Percentiles rank a stretch among this genome's conserved stretches.
Evolutionary conservation across 163 green algal species (phyloP).

Genomic region (Coccomyxa subellipsoidea): DNA sequence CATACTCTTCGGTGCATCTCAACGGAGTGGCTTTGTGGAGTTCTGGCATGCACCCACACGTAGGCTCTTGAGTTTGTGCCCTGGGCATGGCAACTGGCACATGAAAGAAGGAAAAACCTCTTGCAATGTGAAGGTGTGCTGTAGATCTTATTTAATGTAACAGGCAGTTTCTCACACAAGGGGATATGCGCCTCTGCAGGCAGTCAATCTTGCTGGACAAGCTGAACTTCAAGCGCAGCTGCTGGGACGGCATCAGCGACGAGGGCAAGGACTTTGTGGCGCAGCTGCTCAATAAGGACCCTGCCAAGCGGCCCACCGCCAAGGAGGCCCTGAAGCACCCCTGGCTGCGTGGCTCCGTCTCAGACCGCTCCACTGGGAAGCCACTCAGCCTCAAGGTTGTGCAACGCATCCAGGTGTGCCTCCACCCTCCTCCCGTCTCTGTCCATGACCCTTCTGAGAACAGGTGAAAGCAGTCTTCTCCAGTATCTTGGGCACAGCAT

Average conservation of each 20-base stretch:
- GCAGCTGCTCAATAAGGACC: constrained; percentile 75
- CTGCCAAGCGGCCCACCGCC: constrained; percentile 57
- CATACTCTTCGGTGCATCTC: too few relatives aligned
- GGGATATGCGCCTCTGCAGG: too few relatives aligned
- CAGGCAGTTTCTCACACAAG: too few relatives aligned
- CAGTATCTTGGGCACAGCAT: not conserved
- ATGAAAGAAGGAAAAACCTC: too few relatives aligned
- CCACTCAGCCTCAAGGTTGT: constrained; percentile 54
- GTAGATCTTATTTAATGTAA: too few relatives aligned
- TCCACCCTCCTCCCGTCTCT: not conserved
- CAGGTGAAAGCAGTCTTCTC: not conserved
- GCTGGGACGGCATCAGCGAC: constrained; percentile 70
- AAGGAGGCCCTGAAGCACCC: constrained; percentile 70
- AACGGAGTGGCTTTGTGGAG: too few relatives aligned
- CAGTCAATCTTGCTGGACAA: constrained; percentile 77
- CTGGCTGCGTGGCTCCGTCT: constrained; percentile 57
- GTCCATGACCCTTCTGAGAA: not conserved
- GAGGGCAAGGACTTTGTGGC: constrained; percentile 80
- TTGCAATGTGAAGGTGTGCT: too few relatives aligned
- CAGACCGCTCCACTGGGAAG: constrained; percentile 38
- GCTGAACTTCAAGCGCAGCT: constrained; percentile 51
- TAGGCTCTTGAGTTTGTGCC: too few relatives aligned
- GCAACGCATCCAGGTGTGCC: constrained; percentile 60
- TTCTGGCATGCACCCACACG: too few relatives aligned
- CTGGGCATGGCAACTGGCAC: too few relatives aligned